Conservation (phyloP, 208 protist species). For the Phytomonas sp. region DNA sequence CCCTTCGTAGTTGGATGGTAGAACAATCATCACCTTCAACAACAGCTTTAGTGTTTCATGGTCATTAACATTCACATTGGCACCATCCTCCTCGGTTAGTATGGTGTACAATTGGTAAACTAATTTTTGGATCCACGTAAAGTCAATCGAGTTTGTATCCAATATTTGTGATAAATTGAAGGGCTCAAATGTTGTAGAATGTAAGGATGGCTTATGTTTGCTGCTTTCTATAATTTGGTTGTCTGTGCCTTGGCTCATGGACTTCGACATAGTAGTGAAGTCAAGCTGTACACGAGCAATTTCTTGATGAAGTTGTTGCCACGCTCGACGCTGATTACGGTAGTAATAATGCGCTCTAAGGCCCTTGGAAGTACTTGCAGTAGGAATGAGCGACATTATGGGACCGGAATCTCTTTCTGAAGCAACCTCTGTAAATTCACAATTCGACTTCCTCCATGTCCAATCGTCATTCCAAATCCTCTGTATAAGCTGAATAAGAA, state of each 20-base stretch:
- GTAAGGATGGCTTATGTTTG: neutral
- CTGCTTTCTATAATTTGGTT: neutral
- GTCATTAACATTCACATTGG: neutral
- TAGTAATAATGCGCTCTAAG: constrained; percentile 1
- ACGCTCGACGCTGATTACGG: neutral
- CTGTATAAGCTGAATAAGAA: neutral
- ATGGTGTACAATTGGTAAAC: neutral
- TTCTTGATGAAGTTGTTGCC: neutral
- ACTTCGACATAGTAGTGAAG: neutral
- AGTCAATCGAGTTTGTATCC: neutral
- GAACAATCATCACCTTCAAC: neutral
- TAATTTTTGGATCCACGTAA: constrained; percentile 1
- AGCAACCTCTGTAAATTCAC: neutral
- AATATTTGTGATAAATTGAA: neutral
- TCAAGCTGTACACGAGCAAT: neutral
- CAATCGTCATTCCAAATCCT: neutral
- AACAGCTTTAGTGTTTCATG: neutral
- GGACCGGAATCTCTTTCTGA: neutral
- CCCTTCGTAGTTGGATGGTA: neutral
- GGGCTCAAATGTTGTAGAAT: neutral
- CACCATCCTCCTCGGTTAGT: neutral
- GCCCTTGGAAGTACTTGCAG: neutral
- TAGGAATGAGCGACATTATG: neutral
- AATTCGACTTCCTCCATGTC: neutral
- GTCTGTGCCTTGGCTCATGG: neutral